Conservation (phyloP, 108 stramenopile genomes). For the Cyclotella atomus region DNA sequence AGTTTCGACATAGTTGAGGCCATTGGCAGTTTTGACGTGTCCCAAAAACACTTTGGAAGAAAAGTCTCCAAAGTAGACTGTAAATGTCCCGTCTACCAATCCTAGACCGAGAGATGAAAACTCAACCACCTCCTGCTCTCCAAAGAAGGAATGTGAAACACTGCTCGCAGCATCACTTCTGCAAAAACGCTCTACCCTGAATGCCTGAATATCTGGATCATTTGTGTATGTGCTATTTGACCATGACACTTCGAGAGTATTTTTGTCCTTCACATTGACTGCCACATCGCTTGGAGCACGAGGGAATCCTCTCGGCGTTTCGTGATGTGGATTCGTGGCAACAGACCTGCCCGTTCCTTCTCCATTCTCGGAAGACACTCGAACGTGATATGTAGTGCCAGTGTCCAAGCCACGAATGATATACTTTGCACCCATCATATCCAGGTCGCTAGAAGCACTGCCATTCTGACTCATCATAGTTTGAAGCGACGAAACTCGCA, state of each 20-base stretch:
- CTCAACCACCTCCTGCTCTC: slow-evolving; percentile 48
- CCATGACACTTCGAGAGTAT: slow-evolving; percentile 38
- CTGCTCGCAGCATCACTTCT: slow-evolving; percentile 37
- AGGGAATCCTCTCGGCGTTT: slow-evolving; percentile 47
- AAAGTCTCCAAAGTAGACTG: slow-evolving; percentile 52
- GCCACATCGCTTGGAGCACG: slow-evolving; percentile 35
- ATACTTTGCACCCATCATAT: slow-evolving; percentile 46
- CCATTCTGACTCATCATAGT: slow-evolving; percentile 18
- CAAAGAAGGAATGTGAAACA: slow-evolving; percentile 39
- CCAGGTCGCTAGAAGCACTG: slow-evolving; percentile 29
- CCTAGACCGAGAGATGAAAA: slow-evolving; percentile 44
- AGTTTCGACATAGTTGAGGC: slow-evolving; percentile 43
- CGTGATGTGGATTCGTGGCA: slow-evolving; percentile 32
- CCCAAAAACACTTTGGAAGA: slow-evolving; percentile 43
- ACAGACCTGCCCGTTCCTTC: slow-evolving; percentile 48
- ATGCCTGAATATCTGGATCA: slow-evolving; percentile 37
- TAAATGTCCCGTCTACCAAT: slow-evolving; percentile 46
- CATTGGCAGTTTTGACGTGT: slow-evolving; percentile 34
- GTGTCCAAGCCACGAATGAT: slow-evolving; percentile 45
- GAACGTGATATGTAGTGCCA: slow-evolving; percentile 63
- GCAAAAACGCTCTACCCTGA: slow-evolving; percentile 51
- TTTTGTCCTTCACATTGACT: slow-evolving; percentile 37
- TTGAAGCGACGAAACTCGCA: slow-evolving; percentile 31
- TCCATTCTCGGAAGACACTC: slow-evolving; percentile 69
- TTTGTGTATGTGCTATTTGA: slow-evolving; percentile 42